phyloP scores from a whole-genome alignment of 2,329 filamentous ascomycete genomes.

The Boeremia exigua region DNA sequence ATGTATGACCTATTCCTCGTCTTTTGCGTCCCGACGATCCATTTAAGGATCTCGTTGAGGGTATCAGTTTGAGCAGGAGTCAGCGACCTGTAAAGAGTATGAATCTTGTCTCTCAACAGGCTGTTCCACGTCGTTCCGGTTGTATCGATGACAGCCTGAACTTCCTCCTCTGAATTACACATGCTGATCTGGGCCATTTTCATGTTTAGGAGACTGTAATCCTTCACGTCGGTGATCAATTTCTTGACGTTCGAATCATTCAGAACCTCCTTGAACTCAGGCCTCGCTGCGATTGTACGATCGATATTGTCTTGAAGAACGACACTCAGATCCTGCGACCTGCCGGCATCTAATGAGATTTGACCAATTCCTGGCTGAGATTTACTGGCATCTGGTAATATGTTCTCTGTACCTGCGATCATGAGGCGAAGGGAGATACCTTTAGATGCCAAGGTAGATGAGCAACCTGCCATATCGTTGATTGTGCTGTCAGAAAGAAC shows the following conservation, averaged over 20 bases:
- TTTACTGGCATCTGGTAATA: too few species aligned
- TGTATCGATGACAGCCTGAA: conserved; percentile 20
- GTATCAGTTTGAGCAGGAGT: conserved; percentile 12
- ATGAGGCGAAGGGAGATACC: too few species aligned
- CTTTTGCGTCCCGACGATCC: conserved; percentile 16
- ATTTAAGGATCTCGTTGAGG: conserved; percentile 22
- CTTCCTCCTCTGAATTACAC: conserved; percentile 22
- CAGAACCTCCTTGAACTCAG: conserved; percentile 17
- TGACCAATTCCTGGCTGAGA: too few species aligned
- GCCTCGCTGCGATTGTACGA: conserved; percentile 14
- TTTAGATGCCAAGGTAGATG: too few species aligned
- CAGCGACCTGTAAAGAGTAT: conserved; percentile 5
- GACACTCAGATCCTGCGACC: too few species aligned
- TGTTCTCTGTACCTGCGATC: too few species aligned
- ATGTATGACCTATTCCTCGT: too few species aligned
- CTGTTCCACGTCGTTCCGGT: conserved; percentile 9
- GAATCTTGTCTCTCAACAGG: background rate
- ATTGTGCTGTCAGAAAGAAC: background rate
- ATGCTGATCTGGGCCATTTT: conserved; percentile 22
- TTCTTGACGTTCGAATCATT: conserved; percentile 18
- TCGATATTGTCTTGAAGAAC: background rate
- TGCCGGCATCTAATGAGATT: too few species aligned
- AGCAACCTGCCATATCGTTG: too few species aligned
- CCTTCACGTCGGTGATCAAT: conserved; percentile 17
- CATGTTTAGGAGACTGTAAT: conserved; percentile 18